Percentiles rank a stretch among this genome's conserved stretches.
Evolutionary conservation across 495 filamentous ascomycete species (phyloP).

Genomic region (Thermochaetoides thermophila): DNA sequence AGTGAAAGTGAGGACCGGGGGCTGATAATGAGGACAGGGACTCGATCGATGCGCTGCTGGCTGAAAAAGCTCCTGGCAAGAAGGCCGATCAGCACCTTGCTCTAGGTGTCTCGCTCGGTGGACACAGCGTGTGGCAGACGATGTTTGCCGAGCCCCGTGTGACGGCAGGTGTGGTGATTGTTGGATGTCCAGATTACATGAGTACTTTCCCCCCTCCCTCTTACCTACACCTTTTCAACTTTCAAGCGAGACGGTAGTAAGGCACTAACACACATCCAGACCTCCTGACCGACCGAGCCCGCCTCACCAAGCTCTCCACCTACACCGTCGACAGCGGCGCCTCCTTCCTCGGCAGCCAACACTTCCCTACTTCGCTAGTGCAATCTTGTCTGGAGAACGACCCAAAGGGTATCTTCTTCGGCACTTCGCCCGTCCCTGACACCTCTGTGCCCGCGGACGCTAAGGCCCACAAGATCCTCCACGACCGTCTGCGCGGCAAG

Average conservation of each 20-base stretch:
- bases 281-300: conserved; percentile 64
- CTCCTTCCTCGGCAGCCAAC: conserved; percentile 55
- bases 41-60: conserved; percentile 43
- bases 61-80: conserved; percentile 12
- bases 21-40: conserved; percentile 37
- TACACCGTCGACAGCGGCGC: conserved; percentile 41
- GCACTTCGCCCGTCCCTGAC: conserved; percentile 26
- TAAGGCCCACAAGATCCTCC: conserved; percentile 26
- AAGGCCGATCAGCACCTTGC: conserved; percentile 56
- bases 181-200: conserved; percentile 82
- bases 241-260: not conserved
- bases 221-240: not conserved
- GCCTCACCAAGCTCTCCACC: conserved; percentile 51
- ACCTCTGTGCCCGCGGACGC: not conserved
- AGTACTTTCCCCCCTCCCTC: conserved; percentile 23
- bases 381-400: conserved; percentile 47
- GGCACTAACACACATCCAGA: conserved; percentile 14
- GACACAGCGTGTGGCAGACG: conserved; percentile 75
- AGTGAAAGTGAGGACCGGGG: not conserved
- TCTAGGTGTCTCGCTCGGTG: conserved; percentile 73
- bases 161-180: conserved; percentile 56
- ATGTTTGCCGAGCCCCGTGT: conserved; percentile 67
- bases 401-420: conserved; percentile 53
- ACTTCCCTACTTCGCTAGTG: conserved; percentile 57
- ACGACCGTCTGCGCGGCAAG: conserved; percentile 49